Evolutionary conservation across 2,329 filamentous ascomycete genomes (phyloP), one percentile per base, ranked within the genome.

Genomic region (Cladosporium halotolerans): DNA sequence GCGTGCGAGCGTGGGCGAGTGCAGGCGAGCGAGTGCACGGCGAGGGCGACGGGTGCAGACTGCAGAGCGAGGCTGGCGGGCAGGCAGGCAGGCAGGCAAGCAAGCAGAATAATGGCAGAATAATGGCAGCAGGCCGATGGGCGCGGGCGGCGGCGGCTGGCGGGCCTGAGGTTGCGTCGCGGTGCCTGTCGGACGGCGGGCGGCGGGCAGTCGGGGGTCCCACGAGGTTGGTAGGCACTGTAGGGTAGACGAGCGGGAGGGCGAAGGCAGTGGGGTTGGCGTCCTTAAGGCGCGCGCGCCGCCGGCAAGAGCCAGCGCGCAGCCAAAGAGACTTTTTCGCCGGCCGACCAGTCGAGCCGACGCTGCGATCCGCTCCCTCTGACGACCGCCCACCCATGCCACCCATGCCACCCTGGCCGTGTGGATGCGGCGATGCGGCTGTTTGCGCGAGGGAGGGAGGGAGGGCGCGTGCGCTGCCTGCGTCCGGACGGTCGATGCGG

Each of bases 201-300:
- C 23, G 23, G 23, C 23, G 23, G 16, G 10, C 36, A 39, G 36
- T 39, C 36, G 36, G 36, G 36, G 19, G 38, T 50, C 47, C 47
- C 47, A 50, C 19, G 47, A 42, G 47, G 47, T 50, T 43, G 47
- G 47, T 50, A 50, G 16, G 16, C 16, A 16, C 16, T 16, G 16
- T 16, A 18, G 4, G 23, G 23, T 28, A 28, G 34, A 43, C 39
- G 47, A 50, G 38, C 48, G 48, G 48, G 48, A 51, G 48, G 48
- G 48, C 32, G 36, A 51, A 32, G 48, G 40, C 48, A 34, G 48
- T 44, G 48, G 48, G 48, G 48, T 51, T 51, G 48, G 48, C 48
- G 36, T 50, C 39, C 38, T 51, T 51, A 44, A 51, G 48, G 40
- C 39, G 47, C 39, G 36, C 47, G 45, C 45, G 31, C 23, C 36